These are phyloP conservation scores for Fusarium tanahbumbuense DNA, from an alignment of 2,329 filamentous ascomycete genomes.

Conservation along the genomic window DNA sequence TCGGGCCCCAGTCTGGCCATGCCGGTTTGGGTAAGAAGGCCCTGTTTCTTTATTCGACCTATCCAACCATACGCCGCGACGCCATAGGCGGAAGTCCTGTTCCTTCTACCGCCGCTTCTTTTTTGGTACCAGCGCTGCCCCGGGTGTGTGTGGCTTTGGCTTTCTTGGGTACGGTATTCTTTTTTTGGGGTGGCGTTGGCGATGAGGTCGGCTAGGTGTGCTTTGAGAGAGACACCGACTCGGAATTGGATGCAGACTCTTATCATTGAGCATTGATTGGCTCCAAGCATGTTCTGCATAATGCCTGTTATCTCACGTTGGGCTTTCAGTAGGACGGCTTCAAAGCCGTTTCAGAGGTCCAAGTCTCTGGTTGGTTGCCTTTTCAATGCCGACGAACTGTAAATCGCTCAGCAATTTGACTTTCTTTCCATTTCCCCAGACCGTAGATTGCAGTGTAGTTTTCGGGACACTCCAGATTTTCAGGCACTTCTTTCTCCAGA, in stretches of 20 bases:
- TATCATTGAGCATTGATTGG: conserved; percentile 50
- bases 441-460: conserved; percentile 25
- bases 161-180: conserved; percentile 32
- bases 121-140: conserved; percentile 18
- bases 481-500: conserved; percentile 26
- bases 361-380: conserved; percentile 21
- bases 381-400: conserved; percentile 25
- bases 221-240: conserved; percentile 21
- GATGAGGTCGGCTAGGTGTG: conserved; percentile 26
- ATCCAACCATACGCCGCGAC: conserved; percentile 30
- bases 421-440: conserved; percentile 45
- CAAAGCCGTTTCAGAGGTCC: conserved; percentile 37
- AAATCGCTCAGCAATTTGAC: conserved; percentile 45
- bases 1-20: conserved; percentile 30
- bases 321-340: conserved; percentile 24
- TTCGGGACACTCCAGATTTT: conserved; percentile 32
- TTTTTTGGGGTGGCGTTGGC: conserved; percentile 41
- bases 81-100: conserved; percentile 24
- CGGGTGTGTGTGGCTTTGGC: conserved; percentile 27
- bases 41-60: conserved; percentile 38
- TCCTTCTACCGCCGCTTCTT: conserved; percentile 28
- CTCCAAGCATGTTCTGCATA: conserved; percentile 47
- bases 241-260: conserved; percentile 35
- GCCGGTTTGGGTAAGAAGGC: conserved; percentile 34
- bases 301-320: conserved; percentile 50